phyloP scores from a whole-genome alignment of 805 yeast species.

The Metschnikowia bowlesiae region DNA sequence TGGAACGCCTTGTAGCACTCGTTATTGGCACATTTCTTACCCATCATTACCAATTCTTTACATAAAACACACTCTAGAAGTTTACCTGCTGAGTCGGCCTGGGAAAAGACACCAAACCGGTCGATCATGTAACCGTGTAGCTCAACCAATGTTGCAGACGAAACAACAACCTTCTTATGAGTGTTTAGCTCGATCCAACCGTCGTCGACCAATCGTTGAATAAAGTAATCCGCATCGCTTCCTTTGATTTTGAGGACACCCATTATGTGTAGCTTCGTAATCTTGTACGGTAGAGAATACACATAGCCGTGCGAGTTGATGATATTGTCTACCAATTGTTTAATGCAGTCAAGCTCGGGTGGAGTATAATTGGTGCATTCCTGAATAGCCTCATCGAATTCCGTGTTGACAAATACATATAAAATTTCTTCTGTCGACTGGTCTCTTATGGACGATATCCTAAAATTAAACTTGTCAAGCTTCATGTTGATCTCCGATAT shows the following conservation, averaged over 20 bases:
- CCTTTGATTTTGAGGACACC: constrained; percentile 23
- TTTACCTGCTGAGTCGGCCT: constrained; percentile 27
- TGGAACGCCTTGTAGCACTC: constrained; percentile 45
- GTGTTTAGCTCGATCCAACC: constrained; percentile 49
- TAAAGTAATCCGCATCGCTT: constrained; percentile 36
- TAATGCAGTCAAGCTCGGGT: constrained; percentile 39
- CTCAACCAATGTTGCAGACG: constrained; percentile 45
- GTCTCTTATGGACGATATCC: constrained; percentile 36
- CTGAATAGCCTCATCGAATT: constrained; percentile 39
- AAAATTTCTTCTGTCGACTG: constrained; percentile 29
- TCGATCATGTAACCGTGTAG: constrained; percentile 41
- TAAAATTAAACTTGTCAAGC: constrained; percentile 38
- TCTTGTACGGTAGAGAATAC: constrained; percentile 33
- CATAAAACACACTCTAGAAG: constrained; percentile 49
- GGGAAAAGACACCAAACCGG: constrained; percentile 32
- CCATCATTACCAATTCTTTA: constrained; percentile 49
- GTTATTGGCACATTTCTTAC: constrained; percentile 23
- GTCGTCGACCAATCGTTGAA: constrained; percentile 39
- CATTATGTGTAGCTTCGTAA: constrained; percentile 30
- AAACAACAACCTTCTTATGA: constrained; percentile 31
- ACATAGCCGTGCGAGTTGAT: constrained; percentile 34
- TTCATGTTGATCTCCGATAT: constrained; percentile 28
- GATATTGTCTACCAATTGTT: constrained; percentile 44
- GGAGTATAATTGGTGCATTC: constrained; percentile 30
- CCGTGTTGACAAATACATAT: constrained; percentile 40